Percentiles rank a stretch among this genome's conserved stretches.
Conservation (phyloP, 2,329 filamentous ascomycete genomes). For the Aspergillus sp. region DNA sequence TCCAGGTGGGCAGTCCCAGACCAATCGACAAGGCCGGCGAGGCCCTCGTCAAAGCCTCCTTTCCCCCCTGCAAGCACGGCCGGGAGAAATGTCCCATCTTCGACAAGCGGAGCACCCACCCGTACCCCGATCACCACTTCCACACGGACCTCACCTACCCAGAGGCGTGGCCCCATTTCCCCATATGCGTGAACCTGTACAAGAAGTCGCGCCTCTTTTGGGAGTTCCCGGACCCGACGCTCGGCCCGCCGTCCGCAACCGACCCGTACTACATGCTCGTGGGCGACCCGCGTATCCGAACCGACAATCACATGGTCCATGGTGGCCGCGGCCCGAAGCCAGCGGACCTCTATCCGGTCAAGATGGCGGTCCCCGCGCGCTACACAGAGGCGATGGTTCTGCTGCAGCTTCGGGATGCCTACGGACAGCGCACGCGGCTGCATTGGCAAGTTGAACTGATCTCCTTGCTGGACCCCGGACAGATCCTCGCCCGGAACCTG, state of each 20-base stretch:
- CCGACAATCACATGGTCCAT: too few relatives aligned
- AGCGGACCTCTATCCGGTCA: too few relatives aligned
- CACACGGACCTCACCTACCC: constrained; percentile 6
- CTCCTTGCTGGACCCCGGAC: too few relatives aligned
- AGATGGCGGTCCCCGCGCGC: too few relatives aligned
- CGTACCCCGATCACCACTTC: constrained; percentile 11
- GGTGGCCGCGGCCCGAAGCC: too few relatives aligned
- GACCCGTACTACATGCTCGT: constrained; percentile 9
- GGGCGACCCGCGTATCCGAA: not conserved
- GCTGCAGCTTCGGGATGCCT: too few relatives aligned
- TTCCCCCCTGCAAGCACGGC: not conserved
- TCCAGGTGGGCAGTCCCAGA: constrained; percentile 3
- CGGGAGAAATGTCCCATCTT: not conserved
- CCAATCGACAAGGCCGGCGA: constrained; percentile 6
- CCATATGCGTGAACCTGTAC: not conserved
- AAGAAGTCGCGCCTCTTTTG: constrained; percentile 12
- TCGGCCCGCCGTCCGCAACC: not conserved
- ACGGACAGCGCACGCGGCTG: too few relatives aligned
- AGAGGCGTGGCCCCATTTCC: not conserved
- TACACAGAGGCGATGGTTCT: too few relatives aligned
- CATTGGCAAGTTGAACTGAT: too few relatives aligned
- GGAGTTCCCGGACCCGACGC: not conserved
- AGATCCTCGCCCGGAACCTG: too few relatives aligned
- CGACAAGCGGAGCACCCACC: not conserved
- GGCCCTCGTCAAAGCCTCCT: not conserved